A percentile compares a stretch with the other conserved stretches of the same genome.
Evolutionary conservation across 2,329 filamentous ascomycete species (phyloP).

Genomic region (Claviceps sp.): DNA sequence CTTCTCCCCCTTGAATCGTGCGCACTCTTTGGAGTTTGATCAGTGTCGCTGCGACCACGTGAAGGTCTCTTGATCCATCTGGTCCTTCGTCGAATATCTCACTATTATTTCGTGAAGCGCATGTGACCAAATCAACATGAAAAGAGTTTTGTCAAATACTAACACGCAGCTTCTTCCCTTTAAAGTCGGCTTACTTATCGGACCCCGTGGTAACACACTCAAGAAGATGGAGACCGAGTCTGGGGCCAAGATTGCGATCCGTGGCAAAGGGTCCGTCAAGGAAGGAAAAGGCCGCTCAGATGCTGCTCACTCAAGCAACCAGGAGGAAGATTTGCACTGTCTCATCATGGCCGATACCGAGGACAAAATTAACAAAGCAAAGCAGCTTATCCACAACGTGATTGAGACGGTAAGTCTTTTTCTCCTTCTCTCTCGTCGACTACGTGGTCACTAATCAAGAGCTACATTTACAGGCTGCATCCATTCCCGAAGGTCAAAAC

Average conservation of each 20-base stretch:
- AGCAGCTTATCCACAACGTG: conserved; percentile 95
- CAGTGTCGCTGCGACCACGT: conserved; percentile 23
- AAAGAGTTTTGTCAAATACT: conserved; percentile 42
- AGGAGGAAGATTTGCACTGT: conserved; percentile 98
- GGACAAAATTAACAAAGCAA: conserved; percentile 98
- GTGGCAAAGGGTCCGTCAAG: conserved; percentile 98
- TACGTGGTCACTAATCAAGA: neutral
- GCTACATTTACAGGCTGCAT: conserved; percentile 60
- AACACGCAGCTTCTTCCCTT: conserved; percentile 77
- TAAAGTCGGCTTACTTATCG: conserved; percentile 99
- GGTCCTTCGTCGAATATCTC: conserved; percentile 19
- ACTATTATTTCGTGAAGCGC: conserved; percentile 13
- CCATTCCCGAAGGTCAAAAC: conserved; percentile 96
- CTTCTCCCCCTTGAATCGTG: conserved; percentile 18
- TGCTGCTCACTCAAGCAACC: conserved; percentile 97
- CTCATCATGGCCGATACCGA: conserved; percentile 99
- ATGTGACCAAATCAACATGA: conserved; percentile 7
- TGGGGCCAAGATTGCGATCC: conserved; percentile 95
- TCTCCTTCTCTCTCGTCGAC: neutral
- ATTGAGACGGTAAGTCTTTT: conserved; percentile 73
- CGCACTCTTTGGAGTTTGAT: conserved; percentile 28
- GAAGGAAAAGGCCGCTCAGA: conserved; percentile 99
- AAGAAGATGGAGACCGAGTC: conserved; percentile 99
- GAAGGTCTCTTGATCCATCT: conserved; percentile 19
- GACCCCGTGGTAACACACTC: conserved; percentile 97